phyloP scores from a whole-genome alignment of 176 grass and related monocot genomes.

The Bonia amplexicaulis region DNA sequence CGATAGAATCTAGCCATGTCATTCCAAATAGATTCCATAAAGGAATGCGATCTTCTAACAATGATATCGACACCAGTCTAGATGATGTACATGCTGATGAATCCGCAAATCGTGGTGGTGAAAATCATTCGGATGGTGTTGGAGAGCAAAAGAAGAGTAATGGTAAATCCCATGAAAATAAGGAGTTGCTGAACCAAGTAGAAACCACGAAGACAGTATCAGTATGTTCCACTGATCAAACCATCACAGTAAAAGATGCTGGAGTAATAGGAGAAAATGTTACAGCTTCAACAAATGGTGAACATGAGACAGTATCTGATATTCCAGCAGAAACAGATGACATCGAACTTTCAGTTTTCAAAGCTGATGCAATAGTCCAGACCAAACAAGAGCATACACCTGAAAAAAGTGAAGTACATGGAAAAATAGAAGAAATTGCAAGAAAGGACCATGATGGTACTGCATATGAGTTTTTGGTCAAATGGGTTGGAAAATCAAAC shows the following conservation, averaged over 20 bases:
- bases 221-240: slow-evolving; percentile 33
- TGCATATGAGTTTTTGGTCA: slow-evolving; percentile 80
- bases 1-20: background rate
- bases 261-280: slow-evolving; percentile 18
- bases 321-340: slow-evolving; percentile 23
- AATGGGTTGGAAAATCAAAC: slow-evolving; percentile 90
- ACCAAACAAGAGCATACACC: slow-evolving; percentile 36
- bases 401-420: slow-evolving; percentile 41
- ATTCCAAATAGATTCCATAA: slow-evolving; percentile 24
- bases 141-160: slow-evolving; percentile 24
- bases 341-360: slow-evolving; percentile 1
- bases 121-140: slow-evolving; percentile 32
- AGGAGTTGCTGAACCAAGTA: slow-evolving; percentile 8
- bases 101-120: slow-evolving; percentile 21
- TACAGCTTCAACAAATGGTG: slow-evolving; percentile 31
- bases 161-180: slow-evolving; percentile 30
- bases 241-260: slow-evolving; percentile 24
- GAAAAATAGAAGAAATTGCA: slow-evolving; percentile 24
- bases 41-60: slow-evolving; percentile 27
- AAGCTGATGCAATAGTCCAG: slow-evolving; percentile 21
- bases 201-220: slow-evolving; percentile 22
- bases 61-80: slow-evolving; percentile 15
- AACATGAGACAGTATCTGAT: slow-evolving; percentile 17
- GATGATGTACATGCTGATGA: slow-evolving; percentile 36
- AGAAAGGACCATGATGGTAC: slow-evolving; percentile 19